These are phyloP conservation scores for Botryotinia globosa DNA, from an alignment of 2,329 filamentous ascomycete species.

Conservation along the genomic window DNA sequence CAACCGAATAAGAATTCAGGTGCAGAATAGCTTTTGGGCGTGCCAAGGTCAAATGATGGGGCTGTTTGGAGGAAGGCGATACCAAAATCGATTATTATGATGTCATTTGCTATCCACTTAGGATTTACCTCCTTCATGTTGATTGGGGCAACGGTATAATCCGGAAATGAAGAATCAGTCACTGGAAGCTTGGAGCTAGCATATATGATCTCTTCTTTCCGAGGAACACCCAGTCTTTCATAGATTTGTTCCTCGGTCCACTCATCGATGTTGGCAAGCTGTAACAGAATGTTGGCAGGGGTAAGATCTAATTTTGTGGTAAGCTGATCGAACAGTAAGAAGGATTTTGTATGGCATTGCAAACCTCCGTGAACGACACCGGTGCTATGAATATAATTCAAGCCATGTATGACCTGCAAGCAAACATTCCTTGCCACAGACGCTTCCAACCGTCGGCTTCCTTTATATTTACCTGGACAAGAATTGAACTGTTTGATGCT, in stretches of 20 bases:
- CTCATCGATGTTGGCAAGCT: constrained; percentile 27
- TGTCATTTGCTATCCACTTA: constrained; percentile 25
- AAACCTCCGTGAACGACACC: constrained; percentile 29
- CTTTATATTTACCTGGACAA: constrained; percentile 25
- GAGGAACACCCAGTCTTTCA: constrained; percentile 24
- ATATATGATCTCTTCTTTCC: constrained; percentile 19
- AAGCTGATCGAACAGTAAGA: neutral
- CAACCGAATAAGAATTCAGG: constrained; percentile 26
- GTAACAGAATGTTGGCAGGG: constrained; percentile 26
- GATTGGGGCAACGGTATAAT: constrained; percentile 24
- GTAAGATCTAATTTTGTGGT: constrained; percentile 22
- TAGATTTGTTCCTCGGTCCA: constrained; percentile 24
- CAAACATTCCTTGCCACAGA: constrained; percentile 26
- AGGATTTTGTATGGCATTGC: neutral
- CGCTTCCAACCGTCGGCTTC: constrained; percentile 25
- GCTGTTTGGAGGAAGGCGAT: constrained; percentile 21
- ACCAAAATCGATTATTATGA: constrained; percentile 30
- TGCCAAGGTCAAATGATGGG: constrained; percentile 23
- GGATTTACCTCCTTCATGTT: constrained; percentile 25
- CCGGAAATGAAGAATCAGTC: constrained; percentile 11
- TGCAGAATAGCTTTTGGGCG: constrained; percentile 26
- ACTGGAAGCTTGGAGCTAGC: neutral
- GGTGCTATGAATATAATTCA: constrained; percentile 27
- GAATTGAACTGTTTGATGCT: constrained; percentile 30
- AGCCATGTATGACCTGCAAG: constrained; percentile 24